Conservation (phyloP, 2,329 filamentous ascomycete species). For the Hyphodiscus sp. region DNA sequence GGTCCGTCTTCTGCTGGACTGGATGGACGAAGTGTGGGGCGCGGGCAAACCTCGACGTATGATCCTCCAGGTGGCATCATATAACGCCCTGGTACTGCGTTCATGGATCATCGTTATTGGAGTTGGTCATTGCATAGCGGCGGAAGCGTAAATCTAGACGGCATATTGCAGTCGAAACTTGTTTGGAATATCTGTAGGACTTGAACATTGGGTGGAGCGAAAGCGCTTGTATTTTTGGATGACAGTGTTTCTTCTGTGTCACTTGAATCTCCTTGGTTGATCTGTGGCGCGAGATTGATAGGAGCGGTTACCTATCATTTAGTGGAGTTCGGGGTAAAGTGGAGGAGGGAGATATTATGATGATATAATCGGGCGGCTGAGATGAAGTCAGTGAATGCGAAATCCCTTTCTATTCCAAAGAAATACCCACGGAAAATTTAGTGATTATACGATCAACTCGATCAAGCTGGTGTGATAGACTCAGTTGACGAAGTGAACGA, state of each 20-base stretch:
- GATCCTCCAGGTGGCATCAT: conserved; percentile 2
- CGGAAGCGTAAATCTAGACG: background rate
- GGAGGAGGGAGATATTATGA: background rate
- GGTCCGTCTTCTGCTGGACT: conserved; percentile 30
- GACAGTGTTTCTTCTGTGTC: background rate
- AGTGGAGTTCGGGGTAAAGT: background rate
- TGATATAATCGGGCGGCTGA: background rate
- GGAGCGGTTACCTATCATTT: background rate
- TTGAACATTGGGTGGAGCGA: background rate
- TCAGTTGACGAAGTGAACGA: too few species aligned
- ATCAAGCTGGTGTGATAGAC: too few species aligned
- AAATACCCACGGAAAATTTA: too few species aligned
- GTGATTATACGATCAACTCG: too few species aligned
- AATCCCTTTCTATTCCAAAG: background rate
- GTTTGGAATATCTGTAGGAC: background rate
- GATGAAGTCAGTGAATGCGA: background rate
- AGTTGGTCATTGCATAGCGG: background rate
- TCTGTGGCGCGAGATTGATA: background rate
- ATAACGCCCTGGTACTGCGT: background rate
- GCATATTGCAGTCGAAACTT: background rate
- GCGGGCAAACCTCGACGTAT: background rate
- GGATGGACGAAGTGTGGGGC: conserved; percentile 5
- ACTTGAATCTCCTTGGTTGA: background rate
- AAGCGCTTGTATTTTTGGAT: background rate
- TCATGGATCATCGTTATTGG: background rate